phyloP scores from a whole-genome alignment of 192 early-diverging fungal genomes.

The Geranomyces variabilis region DNA sequence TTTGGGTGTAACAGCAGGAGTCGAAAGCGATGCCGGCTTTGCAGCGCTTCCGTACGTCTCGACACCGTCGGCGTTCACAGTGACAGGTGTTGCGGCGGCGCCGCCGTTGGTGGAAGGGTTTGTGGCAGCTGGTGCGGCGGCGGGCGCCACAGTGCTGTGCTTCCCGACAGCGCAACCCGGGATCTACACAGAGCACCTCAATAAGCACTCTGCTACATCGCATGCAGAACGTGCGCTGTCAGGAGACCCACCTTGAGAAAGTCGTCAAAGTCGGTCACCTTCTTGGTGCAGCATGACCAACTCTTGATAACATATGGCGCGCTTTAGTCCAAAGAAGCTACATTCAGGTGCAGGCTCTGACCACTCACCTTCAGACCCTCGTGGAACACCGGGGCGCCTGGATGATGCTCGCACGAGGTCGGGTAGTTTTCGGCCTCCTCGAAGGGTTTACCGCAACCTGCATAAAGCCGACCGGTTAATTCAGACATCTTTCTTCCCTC shows the following conservation, averaged over 20 bases:
- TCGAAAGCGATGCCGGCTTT: constrained; percentile 35
- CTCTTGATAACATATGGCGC: constrained; percentile 65
- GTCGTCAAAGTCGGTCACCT: constrained; percentile 88
- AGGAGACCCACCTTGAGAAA: constrained; percentile 67
- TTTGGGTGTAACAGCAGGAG: constrained; percentile 24
- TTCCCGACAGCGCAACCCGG: constrained; percentile 82
- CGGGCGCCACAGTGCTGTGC: constrained; percentile 59
- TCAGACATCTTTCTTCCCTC: no score
- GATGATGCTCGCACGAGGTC: constrained; percentile 85
- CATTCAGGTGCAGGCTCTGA: neutral
- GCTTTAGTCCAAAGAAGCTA: no score
- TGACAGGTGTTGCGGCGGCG: constrained; percentile 17
- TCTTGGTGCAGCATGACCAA: constrained; percentile 92
- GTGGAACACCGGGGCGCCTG: constrained; percentile 91
- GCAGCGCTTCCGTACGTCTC: constrained; percentile 46
- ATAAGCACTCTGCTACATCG: no score
- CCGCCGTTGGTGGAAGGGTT: neutral
- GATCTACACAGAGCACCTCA: constrained; percentile 52
- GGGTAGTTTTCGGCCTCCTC: constrained; percentile 73
- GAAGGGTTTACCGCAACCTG: constrained; percentile 87
- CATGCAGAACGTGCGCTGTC: neutral
- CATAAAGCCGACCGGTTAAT: constrained; percentile 11
- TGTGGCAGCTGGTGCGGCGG: constrained; percentile 45
- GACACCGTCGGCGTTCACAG: constrained; percentile 31
- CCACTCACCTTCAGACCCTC: constrained; percentile 69